Evolutionary conservation across 768 basidiomycete genomes (phyloP).

Genomic region (Pisolithus albus): DNA sequence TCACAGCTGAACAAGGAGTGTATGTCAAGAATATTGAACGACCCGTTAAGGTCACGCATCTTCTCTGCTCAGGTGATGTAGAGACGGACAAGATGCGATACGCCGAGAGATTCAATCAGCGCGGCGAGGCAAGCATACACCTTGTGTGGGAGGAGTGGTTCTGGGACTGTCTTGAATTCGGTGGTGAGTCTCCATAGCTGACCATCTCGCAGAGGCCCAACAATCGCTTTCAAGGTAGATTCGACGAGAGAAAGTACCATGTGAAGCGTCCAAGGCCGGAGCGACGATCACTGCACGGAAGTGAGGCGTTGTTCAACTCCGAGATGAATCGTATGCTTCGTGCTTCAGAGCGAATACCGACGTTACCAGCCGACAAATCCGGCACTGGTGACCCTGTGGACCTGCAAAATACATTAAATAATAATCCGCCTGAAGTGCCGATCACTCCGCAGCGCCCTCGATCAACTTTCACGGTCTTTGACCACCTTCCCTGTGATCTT

Average conservation of each 20-base stretch:
- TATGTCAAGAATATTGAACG: constrained; percentile 75
- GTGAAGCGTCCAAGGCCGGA: constrained; percentile 55
- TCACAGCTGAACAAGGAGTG: constrained; percentile 54
- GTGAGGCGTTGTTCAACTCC: constrained; percentile 7
- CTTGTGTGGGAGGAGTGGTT: constrained; percentile 97
- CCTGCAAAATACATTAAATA: constrained; percentile 9
- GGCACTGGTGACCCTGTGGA: constrained; percentile 9
- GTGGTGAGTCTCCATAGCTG: constrained; percentile 35
- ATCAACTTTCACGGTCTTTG: constrained; percentile 16
- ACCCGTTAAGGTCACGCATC: constrained; percentile 76
- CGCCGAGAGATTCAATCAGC: constrained; percentile 65
- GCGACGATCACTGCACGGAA: constrained; percentile 32
- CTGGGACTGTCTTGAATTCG: constrained; percentile 81
- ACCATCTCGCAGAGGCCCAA: not conserved
- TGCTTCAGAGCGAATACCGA: constrained; percentile 8
- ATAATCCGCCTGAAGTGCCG: constrained; percentile 10
- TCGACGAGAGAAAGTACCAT: constrained; percentile 56
- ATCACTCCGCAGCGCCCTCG: constrained; percentile 13
- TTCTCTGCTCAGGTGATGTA: constrained; percentile 65
- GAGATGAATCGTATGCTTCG: not conserved
- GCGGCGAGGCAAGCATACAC: constrained; percentile 65
- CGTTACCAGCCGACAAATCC: constrained; percentile 11
- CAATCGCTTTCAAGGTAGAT: constrained; percentile 39
- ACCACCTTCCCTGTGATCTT: constrained; percentile 14
- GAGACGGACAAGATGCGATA: constrained; percentile 73